Evolutionary conservation across 23 red algal genomes (phyloP).

Genomic region (Gracilaria caudata): DNA sequence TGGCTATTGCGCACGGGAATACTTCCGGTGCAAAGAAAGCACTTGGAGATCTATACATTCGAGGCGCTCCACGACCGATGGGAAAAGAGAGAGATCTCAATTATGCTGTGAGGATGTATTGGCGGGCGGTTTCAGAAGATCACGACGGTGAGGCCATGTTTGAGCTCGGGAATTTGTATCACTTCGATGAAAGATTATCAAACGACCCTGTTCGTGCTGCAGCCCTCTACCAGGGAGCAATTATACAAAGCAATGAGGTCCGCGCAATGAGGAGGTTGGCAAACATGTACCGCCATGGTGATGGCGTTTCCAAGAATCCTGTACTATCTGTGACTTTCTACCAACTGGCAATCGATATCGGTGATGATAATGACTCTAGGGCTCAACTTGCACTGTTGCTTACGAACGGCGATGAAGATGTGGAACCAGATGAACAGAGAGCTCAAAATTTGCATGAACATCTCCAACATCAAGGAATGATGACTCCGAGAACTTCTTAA

Average conservation of each 20-base stretch:
- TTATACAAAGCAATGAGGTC: background rate
- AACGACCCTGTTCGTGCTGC: conserved; percentile 15
- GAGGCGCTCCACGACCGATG: background rate
- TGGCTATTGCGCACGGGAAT: conserved; percentile 20
- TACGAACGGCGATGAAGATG: background rate
- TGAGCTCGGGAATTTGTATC: conserved; percentile 22
- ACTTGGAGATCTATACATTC: conserved; percentile 11
- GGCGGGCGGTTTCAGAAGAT: conserved; percentile 14
- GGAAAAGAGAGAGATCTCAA: background rate
- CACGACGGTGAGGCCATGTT: conserved; percentile 22
- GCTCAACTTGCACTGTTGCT: background rate
- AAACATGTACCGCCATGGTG: conserved; percentile 7
- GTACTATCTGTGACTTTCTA: background rate
- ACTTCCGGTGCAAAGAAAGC: conserved; percentile 18
- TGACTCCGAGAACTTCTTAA: background rate
- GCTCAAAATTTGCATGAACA: background rate
- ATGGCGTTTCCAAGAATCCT: conserved; percentile 3
- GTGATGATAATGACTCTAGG: conserved; percentile 31
- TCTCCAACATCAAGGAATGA: conserved; percentile 1
- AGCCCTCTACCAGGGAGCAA: conserved; percentile 8
- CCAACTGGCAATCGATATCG: conserved; percentile 12
- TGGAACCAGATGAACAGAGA: background rate
- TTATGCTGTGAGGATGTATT: conserved; percentile 8
- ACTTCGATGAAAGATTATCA: background rate
- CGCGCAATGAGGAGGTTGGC: conserved; percentile 18